These are phyloP conservation scores for Colletotrichum limetticola DNA, from an alignment of 2,329 filamentous ascomycete species.

Conservation along the genomic window DNA sequence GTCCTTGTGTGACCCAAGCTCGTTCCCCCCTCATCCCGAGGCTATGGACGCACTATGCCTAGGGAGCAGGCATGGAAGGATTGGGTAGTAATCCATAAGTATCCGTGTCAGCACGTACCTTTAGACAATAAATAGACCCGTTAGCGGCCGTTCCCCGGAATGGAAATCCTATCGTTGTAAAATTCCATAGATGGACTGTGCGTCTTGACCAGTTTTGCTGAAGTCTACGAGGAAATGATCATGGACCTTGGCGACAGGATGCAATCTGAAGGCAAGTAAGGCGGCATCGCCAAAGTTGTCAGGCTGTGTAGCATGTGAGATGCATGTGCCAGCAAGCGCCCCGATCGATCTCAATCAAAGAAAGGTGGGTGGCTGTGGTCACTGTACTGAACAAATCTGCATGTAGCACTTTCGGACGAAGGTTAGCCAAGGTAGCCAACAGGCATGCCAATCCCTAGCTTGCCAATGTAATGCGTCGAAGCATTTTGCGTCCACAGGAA, in stretches of 20 bases:
- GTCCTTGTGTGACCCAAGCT: not conserved
- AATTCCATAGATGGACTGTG: not conserved
- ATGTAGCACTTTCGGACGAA: not conserved
- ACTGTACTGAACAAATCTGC: not conserved
- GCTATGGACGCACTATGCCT: conserved; percentile 4
- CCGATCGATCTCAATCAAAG: not conserved
- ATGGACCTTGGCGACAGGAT: not conserved
- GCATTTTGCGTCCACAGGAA: not conserved
- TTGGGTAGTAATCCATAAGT: not conserved
- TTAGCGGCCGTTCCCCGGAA: not conserved
- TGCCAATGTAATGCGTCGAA: not conserved
- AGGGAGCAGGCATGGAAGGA: conserved; percentile 2
- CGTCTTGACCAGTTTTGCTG: not conserved
- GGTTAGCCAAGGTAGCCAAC: not conserved
- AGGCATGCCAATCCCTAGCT: not conserved
- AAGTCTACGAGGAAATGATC: not conserved
- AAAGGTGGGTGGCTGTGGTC: not conserved
- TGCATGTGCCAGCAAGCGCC: not conserved
- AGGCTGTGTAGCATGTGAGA: not conserved
- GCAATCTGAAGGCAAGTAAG: not conserved
- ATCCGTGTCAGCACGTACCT: not conserved
- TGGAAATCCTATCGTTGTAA: not conserved
- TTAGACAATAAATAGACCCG: not conserved
- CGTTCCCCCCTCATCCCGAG: conserved; percentile 12
- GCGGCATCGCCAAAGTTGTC: not conserved